Conservation (phyloP, 148 eudicot genomes). For the Silene latifolia region DNA sequence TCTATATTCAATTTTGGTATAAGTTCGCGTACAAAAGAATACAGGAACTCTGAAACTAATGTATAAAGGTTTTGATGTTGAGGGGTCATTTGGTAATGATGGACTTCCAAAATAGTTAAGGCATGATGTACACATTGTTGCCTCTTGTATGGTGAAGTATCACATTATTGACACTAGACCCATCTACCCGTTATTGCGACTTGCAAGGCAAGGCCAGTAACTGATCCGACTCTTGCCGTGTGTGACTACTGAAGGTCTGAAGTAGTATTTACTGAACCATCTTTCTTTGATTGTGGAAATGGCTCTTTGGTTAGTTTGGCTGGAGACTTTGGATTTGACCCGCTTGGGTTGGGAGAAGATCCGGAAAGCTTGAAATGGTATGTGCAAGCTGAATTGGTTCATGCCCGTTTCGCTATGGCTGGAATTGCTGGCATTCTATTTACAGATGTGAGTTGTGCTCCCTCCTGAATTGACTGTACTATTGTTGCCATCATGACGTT, state of each 20-base stretch:
- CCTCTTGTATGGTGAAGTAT: no score
- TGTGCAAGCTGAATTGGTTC: slow-evolving; percentile 93
- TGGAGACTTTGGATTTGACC: slow-evolving; percentile 93
- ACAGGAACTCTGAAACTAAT: not conserved
- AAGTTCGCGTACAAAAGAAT: not conserved
- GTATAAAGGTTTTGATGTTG: no score
- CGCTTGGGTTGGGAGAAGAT: slow-evolving; percentile 92
- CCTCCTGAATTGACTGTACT: not conserved
- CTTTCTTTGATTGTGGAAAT: not conserved
- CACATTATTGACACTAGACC: no score
- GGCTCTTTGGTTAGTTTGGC: slow-evolving; percentile 45
- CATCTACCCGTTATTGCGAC: no score
- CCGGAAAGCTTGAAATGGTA: slow-evolving; percentile 88
- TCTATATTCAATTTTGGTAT: not conserved
- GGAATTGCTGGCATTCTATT: slow-evolving; percentile 94
- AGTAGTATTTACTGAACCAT: not conserved
- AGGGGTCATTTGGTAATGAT: no score
- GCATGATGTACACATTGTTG: no score
- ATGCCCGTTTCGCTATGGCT: slow-evolving; percentile 92
- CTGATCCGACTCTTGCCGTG: no score
- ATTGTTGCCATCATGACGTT: no score
- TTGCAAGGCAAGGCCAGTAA: no score
- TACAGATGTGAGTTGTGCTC: slow-evolving; percentile 58
- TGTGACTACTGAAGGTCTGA: no score
- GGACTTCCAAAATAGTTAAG: no score